Conservation (phyloP, 2,329 filamentous ascomycete species). For the Monosporascus sp. region DNA sequence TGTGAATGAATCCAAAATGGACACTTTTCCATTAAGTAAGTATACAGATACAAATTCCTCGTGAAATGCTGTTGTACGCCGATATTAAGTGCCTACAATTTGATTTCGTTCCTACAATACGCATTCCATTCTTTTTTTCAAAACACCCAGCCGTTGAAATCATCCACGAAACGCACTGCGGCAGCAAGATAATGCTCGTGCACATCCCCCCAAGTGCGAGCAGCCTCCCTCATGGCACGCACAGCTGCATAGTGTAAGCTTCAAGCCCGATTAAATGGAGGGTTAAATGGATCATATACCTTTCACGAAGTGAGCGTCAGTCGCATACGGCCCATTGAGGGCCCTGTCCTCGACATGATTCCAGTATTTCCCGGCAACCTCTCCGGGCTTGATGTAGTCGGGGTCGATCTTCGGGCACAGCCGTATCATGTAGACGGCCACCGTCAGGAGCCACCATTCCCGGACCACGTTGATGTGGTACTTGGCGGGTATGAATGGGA, state of each 20-base stretch:
- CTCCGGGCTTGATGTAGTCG: conserved; percentile 54
- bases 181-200: conserved; percentile 61
- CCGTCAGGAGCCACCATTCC: conserved; percentile 83
- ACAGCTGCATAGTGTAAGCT: conserved; percentile 43
- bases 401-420: conserved; percentile 66
- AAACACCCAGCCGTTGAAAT: conserved; percentile 63
- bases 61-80: too few relatives aligned
- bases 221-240: conserved; percentile 69
- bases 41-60: too few relatives aligned
- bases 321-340: conserved; percentile 59
- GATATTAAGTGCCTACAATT: too few relatives aligned
- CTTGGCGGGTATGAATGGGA: conserved; percentile 69
- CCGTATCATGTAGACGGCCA: conserved; percentile 73
- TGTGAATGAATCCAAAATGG: too few relatives aligned
- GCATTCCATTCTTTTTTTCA: conserved; percentile 13
- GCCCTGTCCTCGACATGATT: conserved; percentile 68
- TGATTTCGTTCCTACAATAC: too few relatives aligned
- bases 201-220: conserved; percentile 68
- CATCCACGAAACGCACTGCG: conserved; percentile 67
- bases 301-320: conserved; percentile 83
- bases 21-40: too few relatives aligned
- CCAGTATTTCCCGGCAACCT: conserved; percentile 67
- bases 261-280: neutral
- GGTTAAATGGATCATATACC: conserved; percentile 43
- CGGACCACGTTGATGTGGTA: conserved; percentile 70